Evolutionary conservation across 306 rosid species (phyloP).

Genomic region (Senna siamea): DNA sequence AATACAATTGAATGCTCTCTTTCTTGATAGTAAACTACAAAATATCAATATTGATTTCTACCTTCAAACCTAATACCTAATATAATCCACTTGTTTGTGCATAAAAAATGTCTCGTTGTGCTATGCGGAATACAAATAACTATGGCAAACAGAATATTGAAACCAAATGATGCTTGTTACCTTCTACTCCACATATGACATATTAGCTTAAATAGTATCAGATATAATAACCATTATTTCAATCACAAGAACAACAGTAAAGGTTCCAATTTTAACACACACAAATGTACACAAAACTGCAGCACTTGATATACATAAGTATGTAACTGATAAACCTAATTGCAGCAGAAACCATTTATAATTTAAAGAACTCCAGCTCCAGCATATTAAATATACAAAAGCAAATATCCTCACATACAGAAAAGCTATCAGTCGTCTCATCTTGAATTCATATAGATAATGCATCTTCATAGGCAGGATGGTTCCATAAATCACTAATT

Average conservation of each 20-base stretch:
- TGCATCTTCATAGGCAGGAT: slow-evolving; percentile 22
- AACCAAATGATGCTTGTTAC: background rate
- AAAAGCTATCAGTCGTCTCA: slow-evolving; percentile 30
- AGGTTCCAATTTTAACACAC: slow-evolving; percentile 24
- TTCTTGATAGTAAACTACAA: background rate
- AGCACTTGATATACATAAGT: slow-evolving; percentile 13
- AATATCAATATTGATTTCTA: background rate
- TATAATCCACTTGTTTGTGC: background rate
- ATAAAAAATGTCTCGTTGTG: too few species aligned
- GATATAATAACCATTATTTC: background rate
- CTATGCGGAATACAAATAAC: background rate
- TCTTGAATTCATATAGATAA: slow-evolving; percentile 16
- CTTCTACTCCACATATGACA: background rate
- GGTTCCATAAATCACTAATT: background rate
- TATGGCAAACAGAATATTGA: background rate
- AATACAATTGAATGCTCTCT: too few species aligned
- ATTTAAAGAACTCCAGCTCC: background rate
- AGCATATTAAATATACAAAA: slow-evolving; percentile 10
- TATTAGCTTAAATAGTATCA: background rate
- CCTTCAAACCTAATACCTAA: too few species aligned
- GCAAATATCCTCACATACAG: slow-evolving; percentile 35
- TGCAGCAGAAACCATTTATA: slow-evolving; percentile 34
- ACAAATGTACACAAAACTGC: slow-evolving; percentile 5
- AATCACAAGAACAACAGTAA: slow-evolving; percentile 11
- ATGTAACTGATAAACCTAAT: slow-evolving; percentile 13